phyloP scores from a whole-genome alignment of 2,329 filamentous ascomycete species.

The Trichoderma sp. region DNA sequence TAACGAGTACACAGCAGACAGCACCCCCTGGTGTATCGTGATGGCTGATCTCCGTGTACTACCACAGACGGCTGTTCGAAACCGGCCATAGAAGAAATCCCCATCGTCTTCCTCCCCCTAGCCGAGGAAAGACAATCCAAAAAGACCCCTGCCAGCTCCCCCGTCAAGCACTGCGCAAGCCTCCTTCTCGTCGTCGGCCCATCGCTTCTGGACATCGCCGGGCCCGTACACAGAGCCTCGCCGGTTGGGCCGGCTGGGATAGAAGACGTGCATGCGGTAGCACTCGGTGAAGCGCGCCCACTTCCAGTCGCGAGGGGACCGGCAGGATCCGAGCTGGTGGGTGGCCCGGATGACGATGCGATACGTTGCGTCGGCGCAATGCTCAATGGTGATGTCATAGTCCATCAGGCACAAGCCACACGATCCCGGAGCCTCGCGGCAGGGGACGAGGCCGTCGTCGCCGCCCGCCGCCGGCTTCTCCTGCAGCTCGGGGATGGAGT shows the following conservation, averaged over 20 bases:
- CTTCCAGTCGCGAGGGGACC: constrained; percentile 35
- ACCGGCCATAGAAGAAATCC: not conserved
- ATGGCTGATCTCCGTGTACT: not conserved
- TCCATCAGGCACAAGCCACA: constrained; percentile 35
- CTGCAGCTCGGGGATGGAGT: constrained; percentile 32
- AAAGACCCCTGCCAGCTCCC: not conserved
- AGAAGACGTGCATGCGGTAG: constrained; percentile 31
- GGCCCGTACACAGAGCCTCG: constrained; percentile 30
- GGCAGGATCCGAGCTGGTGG: constrained; percentile 33
- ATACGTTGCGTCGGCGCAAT: constrained; percentile 24
- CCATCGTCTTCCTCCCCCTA: not conserved
- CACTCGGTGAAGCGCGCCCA: constrained; percentile 36
- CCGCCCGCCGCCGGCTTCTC: constrained; percentile 15
- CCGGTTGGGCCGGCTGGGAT: constrained; percentile 34
- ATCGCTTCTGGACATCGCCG: constrained; percentile 30
- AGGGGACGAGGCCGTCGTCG: constrained; percentile 28
- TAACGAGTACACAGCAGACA: not conserved
- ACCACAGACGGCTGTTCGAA: not conserved
- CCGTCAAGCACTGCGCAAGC: constrained; percentile 13
- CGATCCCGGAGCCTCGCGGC: constrained; percentile 30
- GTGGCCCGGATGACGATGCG: constrained; percentile 30
- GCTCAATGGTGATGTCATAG: constrained; percentile 33
- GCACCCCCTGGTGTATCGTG: not conserved
- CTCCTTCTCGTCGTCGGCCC: constrained; percentile 27
- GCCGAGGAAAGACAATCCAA: constrained; percentile 7